Evolutionary conservation across 768 basidiomycete species (phyloP), one percentile per base, ranked within the genome.

Genomic region (Coprinopsis sp.): DNA sequence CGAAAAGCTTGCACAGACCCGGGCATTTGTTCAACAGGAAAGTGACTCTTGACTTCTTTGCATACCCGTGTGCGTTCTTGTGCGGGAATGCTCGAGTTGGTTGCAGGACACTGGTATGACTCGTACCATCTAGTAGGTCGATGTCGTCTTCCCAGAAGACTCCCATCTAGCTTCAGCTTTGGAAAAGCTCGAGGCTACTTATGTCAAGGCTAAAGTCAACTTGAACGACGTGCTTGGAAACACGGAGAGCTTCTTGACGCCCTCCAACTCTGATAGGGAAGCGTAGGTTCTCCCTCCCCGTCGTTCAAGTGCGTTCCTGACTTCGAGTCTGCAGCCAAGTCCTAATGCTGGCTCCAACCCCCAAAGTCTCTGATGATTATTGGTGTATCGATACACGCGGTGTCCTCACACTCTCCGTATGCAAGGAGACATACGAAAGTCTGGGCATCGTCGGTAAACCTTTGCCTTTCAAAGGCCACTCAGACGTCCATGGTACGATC

Each of bases 341-440:
- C n/a, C n/a, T n/a, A n/a, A n/a, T n/a, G n/a, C n/a, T n/a, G n/a
- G n/a, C n/a, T n/a, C n/a, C n/a, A n/a, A 44, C 48, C 19, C 40
- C 41, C 16, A 37, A 4, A 16, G 3, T 23, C 14, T 42, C 13
- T 16, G 13, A 49, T 1, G 13, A 5, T 36, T 33, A 10, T 23
- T 89, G 87, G 87, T 84, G 82, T 55, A 67, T 87, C 46, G 84
- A 87, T 54, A 67, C 72, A 2, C 74, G 81, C 14, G 80, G 81
- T 3, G 53, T 79, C 34, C 61, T 88, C 49, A 80, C 80, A 0
- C 58, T 87, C 16, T 76, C 67, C 21, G 68, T 81, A 4, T 68
- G 69, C 33, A 81, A 79, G 58, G 65, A 67, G 14, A 77, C 78
- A 1, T 87, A 87, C 57, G 74, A 84, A 52, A 62, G 63, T 6